Evolutionary conservation across 2,329 filamentous ascomycete species (phyloP).

Genomic region (Exophiala oligosperma): DNA sequence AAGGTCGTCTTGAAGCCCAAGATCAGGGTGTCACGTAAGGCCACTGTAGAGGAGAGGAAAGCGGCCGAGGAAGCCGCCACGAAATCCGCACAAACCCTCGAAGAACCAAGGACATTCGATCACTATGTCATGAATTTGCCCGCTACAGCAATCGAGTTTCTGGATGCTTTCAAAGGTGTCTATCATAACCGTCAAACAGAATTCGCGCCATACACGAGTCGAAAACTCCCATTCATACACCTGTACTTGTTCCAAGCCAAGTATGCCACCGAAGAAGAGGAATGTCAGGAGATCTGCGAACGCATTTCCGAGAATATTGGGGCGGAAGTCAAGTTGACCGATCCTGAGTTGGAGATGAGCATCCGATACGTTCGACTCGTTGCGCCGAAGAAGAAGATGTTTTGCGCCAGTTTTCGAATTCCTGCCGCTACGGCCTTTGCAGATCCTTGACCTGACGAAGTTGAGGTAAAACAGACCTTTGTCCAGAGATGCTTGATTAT

Average conservation of each 20-base stretch:
- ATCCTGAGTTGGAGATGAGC: conserved; percentile 56
- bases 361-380: conserved; percentile 76
- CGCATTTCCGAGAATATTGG: conserved; percentile 64
- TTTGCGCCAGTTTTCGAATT: conserved; percentile 87
- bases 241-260: conserved; percentile 93
- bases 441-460: not conserved
- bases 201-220: conserved; percentile 61
- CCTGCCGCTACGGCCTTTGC: conserved; percentile 78
- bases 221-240: conserved; percentile 77
- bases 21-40: conserved; percentile 30
- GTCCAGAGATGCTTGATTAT: too few relatives aligned
- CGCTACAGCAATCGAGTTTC: conserved; percentile 81
- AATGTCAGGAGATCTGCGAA: conserved; percentile 61
- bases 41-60: conserved; percentile 32
- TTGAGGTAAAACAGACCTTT: not conserved
- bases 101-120: conserved; percentile 72
- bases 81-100: conserved; percentile 34
- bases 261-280: conserved; percentile 68
- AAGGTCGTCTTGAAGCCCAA: conserved; percentile 55
- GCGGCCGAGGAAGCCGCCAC: conserved; percentile 22
- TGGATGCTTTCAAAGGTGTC: conserved; percentile 73
- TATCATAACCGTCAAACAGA: conserved; percentile 70
- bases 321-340: conserved; percentile 56
- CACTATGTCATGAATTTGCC: conserved; percentile 99
- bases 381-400: conserved; percentile 93